Evolutionary conservation across 495 filamentous ascomycete species (phyloP), one percentile per base, ranked within the genome.

Genomic region (Terfezia boudieri): DNA sequence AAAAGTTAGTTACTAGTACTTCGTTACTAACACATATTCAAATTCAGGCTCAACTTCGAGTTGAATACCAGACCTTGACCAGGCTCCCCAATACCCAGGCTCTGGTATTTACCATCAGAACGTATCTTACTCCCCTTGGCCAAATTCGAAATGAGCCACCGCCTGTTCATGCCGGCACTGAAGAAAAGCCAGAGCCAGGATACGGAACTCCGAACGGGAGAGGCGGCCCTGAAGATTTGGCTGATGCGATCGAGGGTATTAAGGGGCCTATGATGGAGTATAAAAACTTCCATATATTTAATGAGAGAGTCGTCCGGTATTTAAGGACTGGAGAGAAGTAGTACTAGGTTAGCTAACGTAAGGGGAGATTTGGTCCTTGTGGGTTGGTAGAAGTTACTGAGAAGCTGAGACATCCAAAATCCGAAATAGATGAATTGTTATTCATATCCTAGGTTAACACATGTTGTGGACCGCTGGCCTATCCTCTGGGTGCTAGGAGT

Each of bases 101-200:
- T 1, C 59, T 89, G 9, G 69, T 89, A 1, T 89, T 92, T 65
- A 76, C 71, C 36, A 81, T 90, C 65, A 84, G 89, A 67, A 90
- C 83, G 9, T 90, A 87, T 66, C 63, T 79, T 38, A 87, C 86
- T 62, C 73, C 78, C 4, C 59, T 94, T 1, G 58, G 60, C 14
- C 70, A 81, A 16, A 72, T 94, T 56, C 84, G 79, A 66, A 75
- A 70, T 7, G 84, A 88, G 0, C 41, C 41, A 20, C 41, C 41
- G 8, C 41, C 41, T 14, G 17, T 20, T 46, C 41, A 46, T 20
- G 0, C 41, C 4, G 41, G 41, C 3, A 46, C 41, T 9, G 41
- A 46, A 20, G 8, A 4, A 2, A 46, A 8, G 41, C 41, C 41
- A 20, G 41, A 46, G 41, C 41, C 41, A 20, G 41, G 41, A 20